Evolutionary conservation across 352 stramenopile genomes (phyloP).

Genomic region (Pythium aristosporum): DNA sequence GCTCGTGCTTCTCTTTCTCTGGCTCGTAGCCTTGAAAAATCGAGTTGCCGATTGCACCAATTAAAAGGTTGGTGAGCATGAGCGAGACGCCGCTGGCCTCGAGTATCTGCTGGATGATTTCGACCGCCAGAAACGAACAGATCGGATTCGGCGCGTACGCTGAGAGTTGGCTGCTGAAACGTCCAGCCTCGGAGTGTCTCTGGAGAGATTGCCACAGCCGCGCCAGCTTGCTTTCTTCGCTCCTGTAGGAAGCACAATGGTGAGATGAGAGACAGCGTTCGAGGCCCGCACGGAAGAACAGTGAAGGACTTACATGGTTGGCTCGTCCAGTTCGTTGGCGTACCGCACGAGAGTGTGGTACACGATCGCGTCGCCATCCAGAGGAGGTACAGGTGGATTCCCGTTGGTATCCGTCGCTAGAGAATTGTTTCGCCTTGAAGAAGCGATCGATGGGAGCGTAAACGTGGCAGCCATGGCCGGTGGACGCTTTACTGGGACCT

Average conservation of each 20-base stretch:
- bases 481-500: conserved; percentile 3
- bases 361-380: conserved; percentile 22
- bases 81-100: conserved; percentile 34
- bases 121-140: conserved; percentile 56
- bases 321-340: conserved; percentile 16
- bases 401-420: not conserved
- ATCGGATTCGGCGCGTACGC: conserved; percentile 46
- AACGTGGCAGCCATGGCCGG: not conserved
- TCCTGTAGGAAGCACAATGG: conserved; percentile 14
- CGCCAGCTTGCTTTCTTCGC: conserved; percentile 46
- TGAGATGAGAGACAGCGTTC: not conserved
- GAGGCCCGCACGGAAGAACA: not conserved
- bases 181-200: conserved; percentile 55
- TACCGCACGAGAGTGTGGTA: conserved; percentile 21
- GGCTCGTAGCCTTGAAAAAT: conserved; percentile 55
- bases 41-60: conserved; percentile 61
- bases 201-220: conserved; percentile 59
- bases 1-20: conserved; percentile 30
- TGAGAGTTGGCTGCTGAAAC: conserved; percentile 32
- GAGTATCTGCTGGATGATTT: conserved; percentile 40
- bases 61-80: conserved; percentile 43
- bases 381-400: not conserved
- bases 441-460: conserved; percentile 7
- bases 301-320: conserved; percentile 18
- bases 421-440: not conserved